phyloP scores from a whole-genome alignment of 371 early-diverging fungal species.

The Mycotypha africana region DNA sequence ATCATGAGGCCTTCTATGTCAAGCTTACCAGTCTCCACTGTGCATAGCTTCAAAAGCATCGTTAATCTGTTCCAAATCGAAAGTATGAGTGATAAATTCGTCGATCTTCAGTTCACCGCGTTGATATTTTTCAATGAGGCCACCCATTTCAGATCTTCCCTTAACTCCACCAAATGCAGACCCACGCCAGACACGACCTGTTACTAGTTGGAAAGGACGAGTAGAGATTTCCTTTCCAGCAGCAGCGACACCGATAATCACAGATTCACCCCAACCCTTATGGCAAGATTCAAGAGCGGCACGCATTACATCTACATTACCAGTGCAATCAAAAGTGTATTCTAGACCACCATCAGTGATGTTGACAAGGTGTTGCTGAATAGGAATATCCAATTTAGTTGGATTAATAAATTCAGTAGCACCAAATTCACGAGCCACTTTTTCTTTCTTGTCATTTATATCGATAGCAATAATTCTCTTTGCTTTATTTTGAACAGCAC shows the following conservation, averaged over 20 bases:
- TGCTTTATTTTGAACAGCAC: constrained; percentile 72
- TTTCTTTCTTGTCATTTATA: constrained; percentile 79
- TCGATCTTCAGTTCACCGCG: constrained; percentile 85
- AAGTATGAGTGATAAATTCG: constrained; percentile 83
- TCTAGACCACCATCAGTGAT: constrained; percentile 95
- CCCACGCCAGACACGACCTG: constrained; percentile 94
- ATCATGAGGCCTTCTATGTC: neutral
- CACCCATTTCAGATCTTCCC: constrained; percentile 88
- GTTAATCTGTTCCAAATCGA: constrained; percentile 81
- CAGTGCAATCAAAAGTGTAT: constrained; percentile 94
- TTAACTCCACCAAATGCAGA: constrained; percentile 96
- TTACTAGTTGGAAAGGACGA: constrained; percentile 93
- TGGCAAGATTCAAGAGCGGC: constrained; percentile 90
- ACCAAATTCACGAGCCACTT: constrained; percentile 76
- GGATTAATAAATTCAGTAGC: constrained; percentile 94
- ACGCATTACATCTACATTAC: constrained; percentile 90
- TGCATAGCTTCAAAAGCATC: constrained; percentile 92
- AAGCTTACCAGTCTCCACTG: constrained; percentile 56
- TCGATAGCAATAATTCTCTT: constrained; percentile 88
- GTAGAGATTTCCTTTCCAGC: constrained; percentile 91
- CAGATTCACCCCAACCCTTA: constrained; percentile 89
- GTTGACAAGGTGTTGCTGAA: constrained; percentile 83
- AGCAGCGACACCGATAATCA: constrained; percentile 91
- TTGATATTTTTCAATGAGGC: constrained; percentile 81
- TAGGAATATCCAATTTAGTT: constrained; percentile 64